Base-by-base conservation (phyloP, 2,329 filamentous ascomycete genomes). In the Metarhizium anisopliae region DNA sequence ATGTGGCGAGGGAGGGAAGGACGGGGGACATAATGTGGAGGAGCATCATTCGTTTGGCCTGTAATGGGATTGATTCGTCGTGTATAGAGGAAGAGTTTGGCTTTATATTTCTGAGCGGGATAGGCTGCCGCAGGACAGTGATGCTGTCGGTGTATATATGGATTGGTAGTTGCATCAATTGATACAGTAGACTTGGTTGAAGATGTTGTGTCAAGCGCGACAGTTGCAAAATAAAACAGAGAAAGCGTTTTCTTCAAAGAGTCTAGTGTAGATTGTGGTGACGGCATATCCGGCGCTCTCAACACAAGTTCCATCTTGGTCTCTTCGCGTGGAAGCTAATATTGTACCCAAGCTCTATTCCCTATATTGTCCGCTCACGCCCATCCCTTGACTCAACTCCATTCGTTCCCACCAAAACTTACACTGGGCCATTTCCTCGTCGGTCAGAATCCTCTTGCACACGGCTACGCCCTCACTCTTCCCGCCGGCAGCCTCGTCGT, bases 341-440 rank as follows among this genome's bases (percentile, higher is more conserved):
- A 25, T 25, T 4, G 3, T 25, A 25, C 25, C 25, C 20, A 25
- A n/a, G 43, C 43, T 47, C 3, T 47, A 47, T 25, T 47, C 7
- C 6, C 16, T 43, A 43, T n/a, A 1, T 25, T 25, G 43, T 3
- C 18, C 43, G 7, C 20, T 20, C n/a, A 29, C 43, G n/a, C 43
- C 61, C 59, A 59, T 62, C 18, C 63, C 66, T 58, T 67, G 62
- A 38, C 66, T 67, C 55, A 67, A 50, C 49, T 61, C 59, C 64
- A 77, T 76, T 58, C 76, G 75, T 13, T 73, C 72, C 79, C 80
- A 85, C 84, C 84, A 87, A 65, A 83, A 87, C 13, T 70, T 66
- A 61, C 79, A 83, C 62, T 81, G 76, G 52, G 73, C 66, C 54
- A 68, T 68, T 58, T 80, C 77, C 57, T 71, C 70, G 4, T 64